Evolutionary conservation across 129 eudicot genomes (phyloP).

Genomic region (Helichrysum umbraculigerum): DNA sequence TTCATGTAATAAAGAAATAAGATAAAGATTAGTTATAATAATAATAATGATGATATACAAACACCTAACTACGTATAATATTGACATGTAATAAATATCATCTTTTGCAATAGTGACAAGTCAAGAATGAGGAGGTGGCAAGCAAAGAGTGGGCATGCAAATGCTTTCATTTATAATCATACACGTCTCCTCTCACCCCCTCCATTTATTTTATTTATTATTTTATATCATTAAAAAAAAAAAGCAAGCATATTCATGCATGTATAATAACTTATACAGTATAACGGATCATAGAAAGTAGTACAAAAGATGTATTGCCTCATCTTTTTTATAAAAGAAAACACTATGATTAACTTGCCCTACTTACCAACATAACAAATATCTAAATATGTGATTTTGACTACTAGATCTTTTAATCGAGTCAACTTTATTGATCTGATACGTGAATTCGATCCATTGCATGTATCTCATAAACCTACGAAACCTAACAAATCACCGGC

Average conservation of each 20-base stretch:
- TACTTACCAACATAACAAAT: background rate
- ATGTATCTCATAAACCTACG: no score
- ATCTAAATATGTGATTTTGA: no score
- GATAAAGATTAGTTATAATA: background rate
- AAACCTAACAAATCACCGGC: background rate
- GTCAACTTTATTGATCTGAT: background rate
- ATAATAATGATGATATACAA: background rate
- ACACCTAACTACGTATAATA: background rate
- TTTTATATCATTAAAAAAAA: background rate
- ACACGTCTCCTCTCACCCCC: constrained; percentile 13
- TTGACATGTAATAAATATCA: constrained; percentile 1
- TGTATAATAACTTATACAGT: background rate
- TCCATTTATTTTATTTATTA: background rate
- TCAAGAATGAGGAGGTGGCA: constrained; percentile 26
- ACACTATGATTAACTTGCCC: background rate
- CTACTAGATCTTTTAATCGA: background rate
- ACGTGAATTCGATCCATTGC: background rate
- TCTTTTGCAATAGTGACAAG: constrained; percentile 19
- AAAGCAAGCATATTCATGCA: background rate
- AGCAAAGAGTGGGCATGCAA: constrained; percentile 11
- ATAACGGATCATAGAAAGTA: background rate
- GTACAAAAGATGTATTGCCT: background rate
- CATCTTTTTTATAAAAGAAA: background rate
- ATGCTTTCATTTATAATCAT: constrained; percentile 22
- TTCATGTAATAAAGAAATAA: background rate